Conservation (phyloP, 495 filamentous ascomycete species). For the Sporormia fimetaria region DNA sequence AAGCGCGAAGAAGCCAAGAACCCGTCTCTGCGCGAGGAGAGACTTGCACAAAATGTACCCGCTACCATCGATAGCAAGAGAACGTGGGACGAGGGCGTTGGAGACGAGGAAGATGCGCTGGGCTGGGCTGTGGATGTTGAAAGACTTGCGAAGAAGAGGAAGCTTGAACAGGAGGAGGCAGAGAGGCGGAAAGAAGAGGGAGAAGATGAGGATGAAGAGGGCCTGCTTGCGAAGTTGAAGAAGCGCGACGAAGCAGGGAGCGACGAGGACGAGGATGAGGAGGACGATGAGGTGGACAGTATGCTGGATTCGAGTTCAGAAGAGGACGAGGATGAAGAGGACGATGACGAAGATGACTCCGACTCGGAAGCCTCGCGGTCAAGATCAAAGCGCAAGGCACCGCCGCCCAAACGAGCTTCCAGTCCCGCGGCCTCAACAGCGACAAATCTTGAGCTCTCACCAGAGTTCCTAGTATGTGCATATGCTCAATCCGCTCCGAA, state of each 20-base stretch:
- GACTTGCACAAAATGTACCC: slow-evolving; percentile 68
- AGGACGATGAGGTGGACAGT: slow-evolving; percentile 52
- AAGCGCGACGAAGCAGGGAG: slow-evolving; percentile 38
- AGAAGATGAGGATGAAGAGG: slow-evolving; percentile 45
- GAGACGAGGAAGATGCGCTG: slow-evolving; percentile 48
- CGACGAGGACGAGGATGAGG: slow-evolving; percentile 35
- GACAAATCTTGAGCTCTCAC: slow-evolving; percentile 33
- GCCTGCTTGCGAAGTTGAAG: slow-evolving; percentile 40
- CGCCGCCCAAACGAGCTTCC: slow-evolving; percentile 16
- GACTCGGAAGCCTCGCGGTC: slow-evolving; percentile 7
- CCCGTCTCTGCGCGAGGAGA: slow-evolving; percentile 58
- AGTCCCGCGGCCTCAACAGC: slow-evolving; percentile 26
- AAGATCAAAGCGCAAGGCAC: slow-evolving; percentile 10
- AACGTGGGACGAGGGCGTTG: slow-evolving; percentile 84
- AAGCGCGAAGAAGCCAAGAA: slow-evolving; percentile 78
- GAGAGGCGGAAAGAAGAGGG: slow-evolving; percentile 6
- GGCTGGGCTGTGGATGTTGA: slow-evolving; percentile 63
- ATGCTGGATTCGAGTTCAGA: slow-evolving; percentile 51
- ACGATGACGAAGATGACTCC: slow-evolving; percentile 31
- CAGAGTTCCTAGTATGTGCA: slow-evolving; percentile 30
- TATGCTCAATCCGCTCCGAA: background rate
- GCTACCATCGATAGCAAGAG: slow-evolving; percentile 79
- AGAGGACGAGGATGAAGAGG: slow-evolving; percentile 34
- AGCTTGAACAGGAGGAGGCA: slow-evolving; percentile 13
- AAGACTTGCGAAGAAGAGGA: slow-evolving; percentile 57